phyloP scores from a whole-genome alignment of 805 yeast genomes.

The Pichia insulana region DNA sequence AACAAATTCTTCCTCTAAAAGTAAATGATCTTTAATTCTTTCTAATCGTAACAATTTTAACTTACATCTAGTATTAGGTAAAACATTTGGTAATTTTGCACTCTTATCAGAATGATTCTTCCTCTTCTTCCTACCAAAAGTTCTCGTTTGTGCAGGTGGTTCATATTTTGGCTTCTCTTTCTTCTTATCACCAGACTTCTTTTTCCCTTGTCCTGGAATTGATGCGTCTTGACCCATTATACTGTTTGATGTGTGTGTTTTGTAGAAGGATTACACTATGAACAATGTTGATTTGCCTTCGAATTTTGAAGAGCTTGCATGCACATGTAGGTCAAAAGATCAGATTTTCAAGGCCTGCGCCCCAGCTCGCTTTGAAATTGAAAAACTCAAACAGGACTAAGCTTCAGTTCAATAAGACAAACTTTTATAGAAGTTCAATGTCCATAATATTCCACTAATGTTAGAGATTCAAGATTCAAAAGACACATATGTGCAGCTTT shows the following conservation, averaged over 20 bases:
- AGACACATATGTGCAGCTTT: conserved; percentile 21
- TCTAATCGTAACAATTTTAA: conserved; percentile 86
- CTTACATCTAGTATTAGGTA: conserved; percentile 91
- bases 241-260: neutral
- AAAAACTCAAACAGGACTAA: neutral
- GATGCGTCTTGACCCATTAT: conserved; percentile 29
- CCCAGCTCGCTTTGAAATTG: too few relatives aligned
- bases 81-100: conserved; percentile 62
- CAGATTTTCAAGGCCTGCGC: too few relatives aligned
- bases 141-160: conserved; percentile 87
- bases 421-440: too few relatives aligned
- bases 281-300: conserved; percentile 4
- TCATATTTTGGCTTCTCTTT: conserved; percentile 94
- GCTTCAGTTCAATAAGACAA: too few relatives aligned
- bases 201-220: conserved; percentile 26
- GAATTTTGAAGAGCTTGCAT: too few relatives aligned
- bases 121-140: conserved; percentile 87
- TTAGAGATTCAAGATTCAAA: neutral
- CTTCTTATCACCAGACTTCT: conserved; percentile 35
- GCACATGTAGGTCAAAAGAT: too few relatives aligned
- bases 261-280: too few relatives aligned
- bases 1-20: conserved; percentile 92
- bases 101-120: conserved; percentile 79
- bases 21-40: conserved; percentile 90
- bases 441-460: too few relatives aligned